Conservation (phyloP, 1,139 yeast genomes). For the Kluyveromyces marxianus region DNA sequence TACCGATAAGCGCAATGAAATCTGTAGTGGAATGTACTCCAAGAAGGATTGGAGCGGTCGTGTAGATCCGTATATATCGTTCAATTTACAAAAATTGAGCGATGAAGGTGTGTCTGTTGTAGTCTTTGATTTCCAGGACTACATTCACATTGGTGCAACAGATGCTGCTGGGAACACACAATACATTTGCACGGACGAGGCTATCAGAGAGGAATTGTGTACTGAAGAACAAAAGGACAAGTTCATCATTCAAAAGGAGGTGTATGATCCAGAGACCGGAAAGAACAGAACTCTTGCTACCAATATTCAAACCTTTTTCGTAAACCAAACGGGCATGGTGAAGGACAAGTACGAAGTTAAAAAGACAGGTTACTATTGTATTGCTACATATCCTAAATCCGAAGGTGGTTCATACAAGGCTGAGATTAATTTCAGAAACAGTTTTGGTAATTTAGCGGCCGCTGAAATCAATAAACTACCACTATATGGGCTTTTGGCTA, state of each 20-base stretch:
- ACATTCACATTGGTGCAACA: constrained; percentile 54
- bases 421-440: constrained; percentile 72
- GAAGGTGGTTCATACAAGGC: constrained; percentile 47
- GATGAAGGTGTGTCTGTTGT: constrained; percentile 50
- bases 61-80: constrained; percentile 51
- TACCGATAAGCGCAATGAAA: constrained; percentile 46
- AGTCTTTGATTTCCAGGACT: constrained; percentile 78
- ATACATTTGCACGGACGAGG: constrained; percentile 69
- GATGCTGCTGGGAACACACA: constrained; percentile 32
- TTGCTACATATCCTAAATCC: constrained; percentile 49
- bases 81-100: constrained; percentile 38
- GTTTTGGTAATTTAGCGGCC: constrained; percentile 85
- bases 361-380: constrained; percentile 86
- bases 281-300: constrained; percentile 36
- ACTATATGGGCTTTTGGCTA: constrained; percentile 77
- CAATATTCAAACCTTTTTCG: constrained; percentile 48
- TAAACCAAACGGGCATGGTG: constrained; percentile 53
- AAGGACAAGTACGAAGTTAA: constrained; percentile 57
- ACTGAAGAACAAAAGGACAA: constrained; percentile 46
- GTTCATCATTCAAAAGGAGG: constrained; percentile 44
- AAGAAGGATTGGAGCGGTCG: constrained; percentile 85
- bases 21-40: constrained; percentile 86
- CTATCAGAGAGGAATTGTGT: constrained; percentile 58
- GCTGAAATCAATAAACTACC: constrained; percentile 88
- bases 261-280: constrained; percentile 30